Evolutionary conservation across 441 rosid genomes (phyloP).

Genomic region (Gossypium schwendimanii): DNA sequence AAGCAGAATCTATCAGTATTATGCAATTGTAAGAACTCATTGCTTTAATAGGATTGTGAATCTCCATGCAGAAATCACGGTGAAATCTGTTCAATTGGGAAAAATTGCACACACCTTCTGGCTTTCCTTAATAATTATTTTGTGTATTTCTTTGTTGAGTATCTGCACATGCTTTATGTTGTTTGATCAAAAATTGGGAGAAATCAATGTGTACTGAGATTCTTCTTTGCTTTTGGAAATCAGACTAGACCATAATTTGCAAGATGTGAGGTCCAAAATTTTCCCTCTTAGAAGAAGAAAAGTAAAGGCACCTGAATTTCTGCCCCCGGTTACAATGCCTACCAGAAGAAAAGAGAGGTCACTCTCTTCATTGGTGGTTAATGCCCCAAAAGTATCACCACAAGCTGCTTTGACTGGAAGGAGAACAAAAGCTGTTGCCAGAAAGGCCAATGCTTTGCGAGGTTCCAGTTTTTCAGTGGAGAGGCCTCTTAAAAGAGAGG

Average conservation of each 20-base stretch:
- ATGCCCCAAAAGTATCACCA: conserved; percentile 49
- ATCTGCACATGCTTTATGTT: neutral
- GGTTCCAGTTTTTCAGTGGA: conserved; percentile 36
- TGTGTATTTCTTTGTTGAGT: neutral
- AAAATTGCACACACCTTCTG: neutral
- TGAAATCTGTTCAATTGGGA: neutral
- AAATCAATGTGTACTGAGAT: conserved; percentile 5
- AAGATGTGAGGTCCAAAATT: conserved; percentile 59
- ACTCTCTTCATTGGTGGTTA: conserved; percentile 61
- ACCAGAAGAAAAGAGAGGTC: conserved; percentile 71
- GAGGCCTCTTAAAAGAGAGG: conserved; percentile 45
- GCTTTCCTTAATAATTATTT: neutral
- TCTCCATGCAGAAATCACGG: neutral
- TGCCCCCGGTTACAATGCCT: conserved; percentile 36
- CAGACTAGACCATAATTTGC: conserved; percentile 72
- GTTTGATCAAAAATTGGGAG: neutral
- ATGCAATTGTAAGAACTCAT: neutral
- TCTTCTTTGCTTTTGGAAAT: conserved; percentile 11
- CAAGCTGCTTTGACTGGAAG: conserved; percentile 46
- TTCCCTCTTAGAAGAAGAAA: conserved; percentile 46
- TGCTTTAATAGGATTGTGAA: neutral
- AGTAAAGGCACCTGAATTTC: conserved; percentile 34
- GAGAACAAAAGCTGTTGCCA: conserved; percentile 42
- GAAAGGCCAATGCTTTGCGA: conserved; percentile 37
- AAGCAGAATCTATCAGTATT: neutral